Base-by-base conservation (phyloP, 1,284 basidiomycete genomes). In the Leccinum pachyderme region DNA sequence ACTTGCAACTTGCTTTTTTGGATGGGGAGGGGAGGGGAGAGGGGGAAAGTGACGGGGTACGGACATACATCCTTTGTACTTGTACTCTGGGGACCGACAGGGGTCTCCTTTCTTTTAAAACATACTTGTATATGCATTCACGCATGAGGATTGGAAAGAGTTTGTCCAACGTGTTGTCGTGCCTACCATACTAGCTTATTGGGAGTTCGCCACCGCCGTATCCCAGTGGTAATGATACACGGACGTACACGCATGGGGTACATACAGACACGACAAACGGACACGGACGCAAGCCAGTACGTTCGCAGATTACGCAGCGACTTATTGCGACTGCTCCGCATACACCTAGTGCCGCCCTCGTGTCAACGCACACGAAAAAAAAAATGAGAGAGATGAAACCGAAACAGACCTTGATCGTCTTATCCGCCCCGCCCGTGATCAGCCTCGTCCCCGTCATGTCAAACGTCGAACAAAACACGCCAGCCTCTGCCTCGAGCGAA, bases 371-470 rank as follows among this genome's bases (percentile, higher is more conserved):
- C 25, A 2, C 18, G 18, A 9, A 44, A 24, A 45, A 44, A 12
- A 44, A 2, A 13, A 37, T 5, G 4, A 15, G 35, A 9, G 5
- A 18, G n/a, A 2, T 2, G 13, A 0, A 4, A 25, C 4, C 5
- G 2, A 46, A 3, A 49, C 73, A 13, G 31, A 89, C 91, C 81
- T 97, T 97, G 78, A 97, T 95, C 8, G 95, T 98, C 81, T 99
- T 99, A 77, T 99, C 96, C 7, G 96, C 96, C 24, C 95, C 91
- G 48, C 96, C 97, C 1, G 95, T 98, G 62, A 98, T 96, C 57
- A 99, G 74, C 47, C 97, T 80, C 32, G 95, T 96, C 3, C 96
- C 97, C 0, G 96, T 98, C 70, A 87, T 80, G 73, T 98, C 96
- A 74, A 98, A 99, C 5, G 94, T 92, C 15, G 95, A 98, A 70